Percentiles rank a stretch among this genome's conserved stretches.
phyloP scores from a whole-genome alignment of 1,284 basidiomycete genomes.

The Cryptococcus hybrid region DNA sequence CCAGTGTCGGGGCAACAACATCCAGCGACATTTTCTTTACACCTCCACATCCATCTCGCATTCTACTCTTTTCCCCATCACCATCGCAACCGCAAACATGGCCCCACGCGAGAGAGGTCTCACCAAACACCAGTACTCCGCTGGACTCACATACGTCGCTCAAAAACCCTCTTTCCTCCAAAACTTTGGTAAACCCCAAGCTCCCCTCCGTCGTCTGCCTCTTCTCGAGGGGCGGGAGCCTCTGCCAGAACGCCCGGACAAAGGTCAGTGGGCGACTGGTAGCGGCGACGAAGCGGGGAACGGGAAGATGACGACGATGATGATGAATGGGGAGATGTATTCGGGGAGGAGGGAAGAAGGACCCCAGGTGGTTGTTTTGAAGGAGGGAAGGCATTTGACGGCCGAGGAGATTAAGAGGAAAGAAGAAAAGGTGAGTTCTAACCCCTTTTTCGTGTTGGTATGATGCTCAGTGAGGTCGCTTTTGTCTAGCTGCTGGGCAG shows the following conservation, averaged over 20 bases:
- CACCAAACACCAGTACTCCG: constrained; percentile 23
- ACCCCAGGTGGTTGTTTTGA: constrained; percentile 80
- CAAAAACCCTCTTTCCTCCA: constrained; percentile 38
- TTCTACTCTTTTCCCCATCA: not conserved
- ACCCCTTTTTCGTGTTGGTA: not conserved
- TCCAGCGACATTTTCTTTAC: not conserved
- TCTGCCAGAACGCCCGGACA: constrained; percentile 36
- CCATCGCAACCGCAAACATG: constrained; percentile 3
- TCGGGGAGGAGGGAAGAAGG: constrained; percentile 76
- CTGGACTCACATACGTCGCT: constrained; percentile 38
- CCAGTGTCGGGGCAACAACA: too few species aligned
- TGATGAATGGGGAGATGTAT: constrained; percentile 60
- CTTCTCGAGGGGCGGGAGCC: constrained; percentile 9
- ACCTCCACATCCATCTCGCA: not conserved
- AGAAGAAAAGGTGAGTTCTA: constrained; percentile 64
- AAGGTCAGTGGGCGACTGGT: constrained; percentile 41
- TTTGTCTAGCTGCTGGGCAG: too few species aligned
- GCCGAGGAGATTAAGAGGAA: constrained; percentile 72
- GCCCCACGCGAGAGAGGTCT: constrained; percentile 12
- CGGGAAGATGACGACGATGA: constrained; percentile 57
- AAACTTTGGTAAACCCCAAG: constrained; percentile 36
- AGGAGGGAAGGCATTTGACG: constrained; percentile 75
- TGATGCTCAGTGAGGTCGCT: not conserved
- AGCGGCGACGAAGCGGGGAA: constrained; percentile 29
- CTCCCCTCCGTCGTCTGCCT: not conserved